Conservation (phyloP, 2,329 filamentous ascomycete genomes). For the Rutstroemia sp. region DNA sequence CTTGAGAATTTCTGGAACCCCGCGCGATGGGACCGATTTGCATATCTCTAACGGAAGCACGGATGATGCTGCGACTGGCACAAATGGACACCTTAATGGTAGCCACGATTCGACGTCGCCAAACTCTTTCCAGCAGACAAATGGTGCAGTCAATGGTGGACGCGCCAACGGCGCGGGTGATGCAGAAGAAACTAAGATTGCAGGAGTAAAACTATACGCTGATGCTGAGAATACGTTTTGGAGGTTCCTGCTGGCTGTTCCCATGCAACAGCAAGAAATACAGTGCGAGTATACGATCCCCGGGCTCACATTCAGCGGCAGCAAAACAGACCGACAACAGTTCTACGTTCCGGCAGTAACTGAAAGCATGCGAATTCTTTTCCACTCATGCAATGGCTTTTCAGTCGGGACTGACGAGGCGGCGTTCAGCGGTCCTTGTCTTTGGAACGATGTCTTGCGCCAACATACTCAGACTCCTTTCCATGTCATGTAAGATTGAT, state of each 20-base stretch:
- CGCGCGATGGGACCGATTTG: slow-evolving; percentile 22
- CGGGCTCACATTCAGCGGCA: slow-evolving; percentile 52
- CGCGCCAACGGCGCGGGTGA: background rate
- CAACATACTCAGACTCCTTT: slow-evolving; percentile 74
- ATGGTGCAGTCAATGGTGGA: background rate
- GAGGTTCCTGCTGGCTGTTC: slow-evolving; percentile 77
- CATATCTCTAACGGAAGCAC: background rate
- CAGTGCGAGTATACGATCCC: slow-evolving; percentile 74
- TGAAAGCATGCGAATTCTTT: slow-evolving; percentile 97
- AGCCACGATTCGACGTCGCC: slow-evolving; percentile 27
- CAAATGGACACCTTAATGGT: slow-evolving; percentile 26
- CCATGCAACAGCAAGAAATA: slow-evolving; percentile 62
- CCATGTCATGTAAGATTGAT: slow-evolving; percentile 67
- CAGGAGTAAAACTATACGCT: slow-evolving; percentile 55
- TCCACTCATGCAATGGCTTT: slow-evolving; percentile 97
- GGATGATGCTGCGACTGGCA: slow-evolving; percentile 7
- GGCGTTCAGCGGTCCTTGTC: slow-evolving; percentile 78
- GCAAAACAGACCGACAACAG: slow-evolving; percentile 50
- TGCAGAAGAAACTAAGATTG: slow-evolving; percentile 35
- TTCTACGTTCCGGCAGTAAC: slow-evolving; percentile 81
- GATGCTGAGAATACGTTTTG: slow-evolving; percentile 75
- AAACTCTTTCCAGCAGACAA: background rate
- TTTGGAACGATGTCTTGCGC: slow-evolving; percentile 92
- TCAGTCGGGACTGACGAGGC: slow-evolving; percentile 79
- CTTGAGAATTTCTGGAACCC: slow-evolving; percentile 34